A percentile compares a stretch with the other conserved stretches of the same genome.
phyloP scores from a whole-genome alignment of 1,284 basidiomycete species.

The Agroathelia rolfsii region DNA sequence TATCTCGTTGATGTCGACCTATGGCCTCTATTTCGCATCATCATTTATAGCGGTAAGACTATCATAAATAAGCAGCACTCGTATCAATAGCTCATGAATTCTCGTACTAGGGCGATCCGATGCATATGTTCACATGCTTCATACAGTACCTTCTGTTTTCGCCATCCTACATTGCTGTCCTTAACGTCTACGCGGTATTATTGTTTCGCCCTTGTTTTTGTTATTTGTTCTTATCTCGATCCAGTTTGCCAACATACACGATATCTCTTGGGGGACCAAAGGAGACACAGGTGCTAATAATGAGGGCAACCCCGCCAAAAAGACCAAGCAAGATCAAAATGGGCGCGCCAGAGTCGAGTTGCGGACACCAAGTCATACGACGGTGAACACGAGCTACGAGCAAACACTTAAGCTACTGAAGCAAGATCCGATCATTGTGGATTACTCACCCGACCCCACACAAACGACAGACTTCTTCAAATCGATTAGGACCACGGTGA shows the following conservation, averaged over 20 bases:
- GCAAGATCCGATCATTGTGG: slow-evolving; percentile 46
- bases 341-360: slow-evolving; percentile 67
- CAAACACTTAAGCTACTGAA: slow-evolving; percentile 69
- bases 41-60: slow-evolving; percentile 73
- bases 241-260: slow-evolving; percentile 82
- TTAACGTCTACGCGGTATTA: slow-evolving; percentile 77
- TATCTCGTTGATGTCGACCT: slow-evolving; percentile 75
- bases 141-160: slow-evolving; percentile 87
- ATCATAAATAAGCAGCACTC: slow-evolving; percentile 5
- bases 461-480: slow-evolving; percentile 85
- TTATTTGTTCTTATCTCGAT: slow-evolving; percentile 9
- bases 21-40: slow-evolving; percentile 76
- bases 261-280: slow-evolving; percentile 87
- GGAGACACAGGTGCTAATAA: slow-evolving; percentile 82
- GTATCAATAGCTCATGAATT: slow-evolving; percentile 7
- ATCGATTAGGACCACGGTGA: slow-evolving; percentile 76
- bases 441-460: slow-evolving; percentile 55
- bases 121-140: slow-evolving; percentile 94
- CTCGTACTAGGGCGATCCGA: slow-evolving; percentile 63
- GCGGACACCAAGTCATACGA: slow-evolving; percentile 82
- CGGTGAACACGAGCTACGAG: slow-evolving; percentile 77
- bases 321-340: slow-evolving; percentile 79
- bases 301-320: slow-evolving; percentile 35
- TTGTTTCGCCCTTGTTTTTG: slow-evolving; percentile 5
- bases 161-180: slow-evolving; percentile 85